Evolutionary conservation across 805 yeast species (phyloP).

Genomic region (Lachancea thermotolerans): DNA sequence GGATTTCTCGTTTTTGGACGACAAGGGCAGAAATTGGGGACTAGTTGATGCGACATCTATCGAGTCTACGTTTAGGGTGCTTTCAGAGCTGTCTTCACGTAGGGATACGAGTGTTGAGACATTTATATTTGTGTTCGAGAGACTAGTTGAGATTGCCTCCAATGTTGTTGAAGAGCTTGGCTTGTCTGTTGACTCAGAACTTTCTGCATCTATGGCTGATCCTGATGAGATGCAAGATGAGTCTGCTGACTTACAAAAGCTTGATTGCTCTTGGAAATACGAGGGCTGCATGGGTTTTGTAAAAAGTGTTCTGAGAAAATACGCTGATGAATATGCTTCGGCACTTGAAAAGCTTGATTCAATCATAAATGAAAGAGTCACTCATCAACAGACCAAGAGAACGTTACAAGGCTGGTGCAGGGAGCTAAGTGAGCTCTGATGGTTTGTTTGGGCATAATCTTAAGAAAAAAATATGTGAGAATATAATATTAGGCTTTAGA

Average conservation of each 20-base stretch:
- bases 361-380: slow-evolving; percentile 29
- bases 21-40: slow-evolving; percentile 29
- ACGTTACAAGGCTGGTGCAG: slow-evolving; percentile 30
- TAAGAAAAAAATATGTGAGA: not conserved
- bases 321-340: slow-evolving; percentile 37
- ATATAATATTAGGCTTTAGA: not conserved
- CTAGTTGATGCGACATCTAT: slow-evolving; percentile 41
- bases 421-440: slow-evolving; percentile 21
- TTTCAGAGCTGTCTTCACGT: slow-evolving; percentile 23
- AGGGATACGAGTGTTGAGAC: slow-evolving; percentile 19
- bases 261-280: slow-evolving; percentile 39
- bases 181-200: slow-evolving; percentile 11
- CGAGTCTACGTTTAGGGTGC: slow-evolving; percentile 37
- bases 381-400: slow-evolving; percentile 29
- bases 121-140: slow-evolving; percentile 27
- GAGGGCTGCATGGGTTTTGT: slow-evolving; percentile 32
- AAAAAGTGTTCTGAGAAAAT: slow-evolving; percentile 37
- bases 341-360: slow-evolving; percentile 30
- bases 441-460: not conserved
- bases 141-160: slow-evolving; percentile 19
- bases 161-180: slow-evolving; percentile 17
- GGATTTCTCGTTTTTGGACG: slow-evolving; percentile 37
- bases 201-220: slow-evolving; percentile 14
- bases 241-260: slow-evolving; percentile 26
- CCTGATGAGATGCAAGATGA: slow-evolving; percentile 23